Evolutionary conservation across 371 early-diverging fungal genomes (phyloP).

Genomic region (Batkoa obscura): DNA sequence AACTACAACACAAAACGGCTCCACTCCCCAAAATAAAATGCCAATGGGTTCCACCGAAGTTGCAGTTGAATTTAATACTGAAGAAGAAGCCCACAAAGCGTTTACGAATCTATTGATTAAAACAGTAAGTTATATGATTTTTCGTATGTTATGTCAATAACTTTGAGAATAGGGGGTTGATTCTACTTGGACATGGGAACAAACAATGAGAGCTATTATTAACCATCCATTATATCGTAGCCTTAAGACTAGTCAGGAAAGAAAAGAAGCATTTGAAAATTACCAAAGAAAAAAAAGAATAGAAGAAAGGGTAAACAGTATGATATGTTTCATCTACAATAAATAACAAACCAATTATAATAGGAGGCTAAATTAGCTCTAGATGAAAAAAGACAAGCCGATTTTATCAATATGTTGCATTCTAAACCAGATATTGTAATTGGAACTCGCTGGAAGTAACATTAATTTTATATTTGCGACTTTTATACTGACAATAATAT

Average conservation of each 20-base stretch:
- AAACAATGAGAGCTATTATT: conserved; percentile 66
- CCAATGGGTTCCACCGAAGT: not conserved
- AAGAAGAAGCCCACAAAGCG: conserved; percentile 69
- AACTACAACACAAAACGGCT: not conserved
- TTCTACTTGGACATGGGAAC: conserved; percentile 78
- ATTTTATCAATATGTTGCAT: conserved; percentile 19
- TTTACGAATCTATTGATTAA: conserved; percentile 51
- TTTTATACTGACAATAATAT: not conserved
- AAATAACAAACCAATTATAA: not conserved
- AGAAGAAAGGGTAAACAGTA: not conserved
- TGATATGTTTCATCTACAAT: not conserved
- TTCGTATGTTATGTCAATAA: not conserved
- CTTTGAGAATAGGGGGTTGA: conserved; percentile 34
- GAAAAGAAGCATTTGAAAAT: conserved; percentile 57
- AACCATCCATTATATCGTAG: conserved; percentile 70
- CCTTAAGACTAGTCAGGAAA: conserved; percentile 53
- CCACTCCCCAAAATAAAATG: not conserved
- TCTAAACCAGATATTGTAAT: not conserved
- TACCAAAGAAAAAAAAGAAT: conserved; percentile 31
- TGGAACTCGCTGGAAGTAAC: not conserved
- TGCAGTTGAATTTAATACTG: conserved; percentile 37
- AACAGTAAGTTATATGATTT: conserved; percentile 21
- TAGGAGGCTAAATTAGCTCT: conserved; percentile 14
- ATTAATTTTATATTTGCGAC: too few species aligned
- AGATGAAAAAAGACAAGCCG: conserved; percentile 15